Evolutionary conservation across 306 rosid genomes (phyloP).

Genomic region (Spatholobus suberectus): DNA sequence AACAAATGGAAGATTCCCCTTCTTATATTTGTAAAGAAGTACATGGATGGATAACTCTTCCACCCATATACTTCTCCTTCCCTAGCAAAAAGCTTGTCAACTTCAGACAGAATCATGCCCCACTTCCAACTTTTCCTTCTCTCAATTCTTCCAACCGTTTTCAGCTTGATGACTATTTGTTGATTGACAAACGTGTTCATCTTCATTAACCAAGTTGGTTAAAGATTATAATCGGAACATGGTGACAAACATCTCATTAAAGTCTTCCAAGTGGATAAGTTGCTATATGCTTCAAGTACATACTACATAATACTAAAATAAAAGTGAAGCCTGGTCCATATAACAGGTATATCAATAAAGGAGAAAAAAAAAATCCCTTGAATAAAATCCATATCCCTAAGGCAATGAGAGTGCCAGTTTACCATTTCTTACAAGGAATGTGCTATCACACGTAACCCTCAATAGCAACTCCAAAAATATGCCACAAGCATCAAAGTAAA

Average conservation of each 20-base stretch:
- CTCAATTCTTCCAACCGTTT: neutral
- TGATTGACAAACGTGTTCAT: neutral
- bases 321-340: neutral
- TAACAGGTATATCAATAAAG: neutral
- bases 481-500: constrained; percentile 13
- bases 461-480: neutral
- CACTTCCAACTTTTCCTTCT: neutral
- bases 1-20: neutral
- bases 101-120: neutral
- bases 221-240: neutral
- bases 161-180: neutral
- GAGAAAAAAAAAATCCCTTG: neutral
- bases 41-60: neutral
- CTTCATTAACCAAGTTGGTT: neutral
- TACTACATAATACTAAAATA: neutral
- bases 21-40: constrained; percentile 1
- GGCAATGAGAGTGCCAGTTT: neutral
- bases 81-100: neutral
- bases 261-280: neutral
- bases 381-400: neutral
- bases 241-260: neutral
- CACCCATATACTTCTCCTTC: neutral
- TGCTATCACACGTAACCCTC: neutral
- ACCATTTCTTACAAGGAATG: neutral
- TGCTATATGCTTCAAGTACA: neutral